Evolutionary conservation across 2,329 filamentous ascomycete genomes (phyloP), one percentile per base, ranked within the genome.

Genomic region (Aspergillus viridinutans): DNA sequence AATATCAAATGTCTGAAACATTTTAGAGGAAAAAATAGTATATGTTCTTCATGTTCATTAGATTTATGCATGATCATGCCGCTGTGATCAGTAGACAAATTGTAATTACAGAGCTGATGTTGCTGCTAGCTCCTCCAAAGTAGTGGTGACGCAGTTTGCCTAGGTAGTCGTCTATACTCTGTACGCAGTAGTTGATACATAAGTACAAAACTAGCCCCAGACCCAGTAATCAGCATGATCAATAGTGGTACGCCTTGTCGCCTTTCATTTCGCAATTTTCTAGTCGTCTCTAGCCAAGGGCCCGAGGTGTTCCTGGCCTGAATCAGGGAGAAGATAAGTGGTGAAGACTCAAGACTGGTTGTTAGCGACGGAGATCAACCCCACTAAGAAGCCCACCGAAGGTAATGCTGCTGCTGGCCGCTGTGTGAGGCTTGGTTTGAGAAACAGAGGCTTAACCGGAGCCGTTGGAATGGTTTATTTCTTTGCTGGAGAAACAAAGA

Each of bases 291-390:
- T 43, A 21, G 60, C 62, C 61, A 63, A 65, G 63, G 55, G 56
- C 57, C 63, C 59, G 58, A 65, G 62, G 61, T 66, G 64, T 66
- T 64, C 64, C 61, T 63, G 64, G 58, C 54, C 56, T 59, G 59
- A 61, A 60, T 54, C 59, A 59, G 61, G 58, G 58, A 60, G 63
- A 23, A 51, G 62, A 60, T 61, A 61, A 59, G 59, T 63, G 62
- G 62, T 57, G 54, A 62, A 57, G 59, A 64, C 59, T 58, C 54
- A 62, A 57, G 59, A 64, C 59, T 64, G 61, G 64, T 56, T 55
- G 62, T 58, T 53, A 52, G 55, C 42, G 53, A 56, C 55, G 62
- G 64, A 66, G 64, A 66, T 66, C 64, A 57, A 57, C 64, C 58
- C 64, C 64, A 62, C 63, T 58, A 47, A 53, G 48, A 48, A 63